A percentile compares a stretch with the other conserved stretches of the same genome.
Evolutionary conservation across 2,329 filamentous ascomycete species (phyloP).

Genomic region (Myriosclerotinia duriaeana): DNA sequence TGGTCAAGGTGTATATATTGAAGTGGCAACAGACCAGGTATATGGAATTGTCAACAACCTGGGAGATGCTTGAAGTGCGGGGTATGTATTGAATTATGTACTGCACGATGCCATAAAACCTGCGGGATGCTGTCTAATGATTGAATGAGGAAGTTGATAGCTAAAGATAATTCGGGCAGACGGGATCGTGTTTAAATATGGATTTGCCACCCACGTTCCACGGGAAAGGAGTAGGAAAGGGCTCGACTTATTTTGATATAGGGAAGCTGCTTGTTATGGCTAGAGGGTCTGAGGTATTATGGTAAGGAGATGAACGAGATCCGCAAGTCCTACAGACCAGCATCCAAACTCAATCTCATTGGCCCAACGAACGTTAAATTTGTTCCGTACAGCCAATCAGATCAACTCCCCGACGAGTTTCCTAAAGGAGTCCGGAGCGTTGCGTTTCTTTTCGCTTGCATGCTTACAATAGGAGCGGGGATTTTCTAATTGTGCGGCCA

Average conservation of each 20-base stretch:
- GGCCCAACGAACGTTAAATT: not conserved
- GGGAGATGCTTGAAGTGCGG: slow-evolving; percentile 3
- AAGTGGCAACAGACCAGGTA: slow-evolving; percentile 8
- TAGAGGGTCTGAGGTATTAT: slow-evolving; percentile 1
- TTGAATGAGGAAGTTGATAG: slow-evolving; percentile 14
- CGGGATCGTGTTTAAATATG: slow-evolving; percentile 5
- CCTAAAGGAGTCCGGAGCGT: slow-evolving; percentile 23
- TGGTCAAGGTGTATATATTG: not conserved
- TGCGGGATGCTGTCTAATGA: not conserved
- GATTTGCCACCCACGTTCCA: slow-evolving; percentile 1
- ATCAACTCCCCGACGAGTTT: slow-evolving; percentile 2
- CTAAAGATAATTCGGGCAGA: not conserved
- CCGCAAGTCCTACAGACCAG: not conserved
- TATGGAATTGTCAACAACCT: slow-evolving; percentile 5
- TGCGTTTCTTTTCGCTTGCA: slow-evolving; percentile 1
- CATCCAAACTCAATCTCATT: slow-evolving; percentile 8
- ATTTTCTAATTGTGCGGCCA: not conserved
- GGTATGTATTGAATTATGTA: slow-evolving; percentile 13
- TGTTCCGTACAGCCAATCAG: slow-evolving; percentile 3
- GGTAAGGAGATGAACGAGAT: not conserved
- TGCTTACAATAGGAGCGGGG: slow-evolving; percentile 16
- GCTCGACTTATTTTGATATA: not conserved
- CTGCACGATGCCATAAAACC: not conserved
- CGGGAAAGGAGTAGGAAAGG: not conserved
- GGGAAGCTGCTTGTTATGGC: slow-evolving; percentile 1